Base-by-base conservation (phyloP, 2,329 filamentous ascomycete species). In the Lecanosticta acicola region DNA sequence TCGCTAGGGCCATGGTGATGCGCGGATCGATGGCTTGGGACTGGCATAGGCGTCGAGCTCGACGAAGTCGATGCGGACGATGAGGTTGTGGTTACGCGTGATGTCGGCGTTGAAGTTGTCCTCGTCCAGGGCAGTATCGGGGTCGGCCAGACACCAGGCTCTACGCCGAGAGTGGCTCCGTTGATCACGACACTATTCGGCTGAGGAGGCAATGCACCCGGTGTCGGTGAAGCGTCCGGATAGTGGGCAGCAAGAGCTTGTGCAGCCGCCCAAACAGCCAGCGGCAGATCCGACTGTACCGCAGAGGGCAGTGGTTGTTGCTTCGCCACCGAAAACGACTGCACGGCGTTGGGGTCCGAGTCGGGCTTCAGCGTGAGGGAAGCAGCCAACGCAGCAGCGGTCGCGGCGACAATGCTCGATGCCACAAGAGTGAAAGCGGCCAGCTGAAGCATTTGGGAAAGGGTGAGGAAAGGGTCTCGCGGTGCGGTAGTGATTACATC, bases 101-200 rank as follows among this genome's bases (percentile, higher is more conserved):
- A 32, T 13, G 34, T 13, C 8, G 14, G n/a, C 16, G 14, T 32
- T 24, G 21, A 24, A 17, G 18, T 21, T 38, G 13, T 35, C 18
- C 3, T 19, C 4, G 4, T 13, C 17, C 18, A 9, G 33, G 20
- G 20, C 26, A 24, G 34, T 14, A 16, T 14, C 11, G 17, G 38
- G 10, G 43, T 33, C 17, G 43, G 32, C 21, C 20, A 29, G 7
- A 9, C 4, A n/a, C 42, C 42, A 4, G 42, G 42, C 8, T 41
- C 19, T 8, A 42, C 19, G n/a, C 29, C 43, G 24, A 41, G 32
- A 11, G 24, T 41, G 10, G 36, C 18, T 8, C 43, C 43, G 37
- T 40, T 40, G n/a, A 46, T 41, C 3, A 40, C 43, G 11, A 46
- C 14, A 16, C 37, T 46, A n/a, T 41, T 3, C 10, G 43, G 37